A percentile compares a stretch with the other conserved stretches of the same genome.
Evolutionary conservation across 73 alveolate genomes (phyloP).

Genomic region (Loxodes magnus): DNA sequence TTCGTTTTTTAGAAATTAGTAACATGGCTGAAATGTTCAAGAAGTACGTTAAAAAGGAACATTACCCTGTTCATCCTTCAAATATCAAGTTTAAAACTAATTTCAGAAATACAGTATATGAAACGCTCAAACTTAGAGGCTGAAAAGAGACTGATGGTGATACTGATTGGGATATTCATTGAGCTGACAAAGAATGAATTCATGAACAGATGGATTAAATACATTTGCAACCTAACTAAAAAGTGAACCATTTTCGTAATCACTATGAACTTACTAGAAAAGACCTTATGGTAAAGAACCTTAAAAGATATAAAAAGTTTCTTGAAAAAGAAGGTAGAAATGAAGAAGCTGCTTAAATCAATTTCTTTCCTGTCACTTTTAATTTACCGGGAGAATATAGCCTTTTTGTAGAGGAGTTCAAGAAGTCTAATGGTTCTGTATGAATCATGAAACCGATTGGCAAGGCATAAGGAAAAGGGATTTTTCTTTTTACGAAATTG

Average conservation of each 20-base stretch:
- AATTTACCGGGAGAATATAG: slow-evolving; percentile 98
- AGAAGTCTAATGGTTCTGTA: slow-evolving; percentile 84
- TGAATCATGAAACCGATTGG: slow-evolving; percentile 99
- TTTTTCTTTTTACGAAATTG: slow-evolving; percentile 92
- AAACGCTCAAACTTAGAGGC: slow-evolving; percentile 77
- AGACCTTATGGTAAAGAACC: slow-evolving; percentile 95
- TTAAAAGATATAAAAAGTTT: slow-evolving; percentile 84
- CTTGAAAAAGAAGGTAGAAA: slow-evolving; percentile 89
- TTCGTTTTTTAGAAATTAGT: too few species aligned
- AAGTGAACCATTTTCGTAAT: slow-evolving; percentile 94
- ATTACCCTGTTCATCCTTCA: slow-evolving; percentile 69
- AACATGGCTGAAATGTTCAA: slow-evolving; percentile 87
- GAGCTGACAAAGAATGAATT: slow-evolving; percentile 97
- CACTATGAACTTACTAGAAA: slow-evolving; percentile 94
- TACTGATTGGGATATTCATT: slow-evolving; percentile 90
- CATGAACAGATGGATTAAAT: slow-evolving; percentile 89
- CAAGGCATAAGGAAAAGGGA: slow-evolving; percentile 98
- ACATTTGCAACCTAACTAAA: slow-evolving; percentile 82
- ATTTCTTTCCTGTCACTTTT: slow-evolving; percentile 93
- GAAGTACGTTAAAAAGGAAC: slow-evolving; percentile 85
- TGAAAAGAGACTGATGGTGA: slow-evolving; percentile 94
- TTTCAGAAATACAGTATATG: slow-evolving; percentile 89
- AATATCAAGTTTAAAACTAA: slow-evolving; percentile 87
- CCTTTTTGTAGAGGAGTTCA: slow-evolving; percentile 99
- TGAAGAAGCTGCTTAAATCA: slow-evolving; percentile 82